Evolutionary conservation across 345 rosid genomes (phyloP).

Genomic region (Corymbia maculata): DNA sequence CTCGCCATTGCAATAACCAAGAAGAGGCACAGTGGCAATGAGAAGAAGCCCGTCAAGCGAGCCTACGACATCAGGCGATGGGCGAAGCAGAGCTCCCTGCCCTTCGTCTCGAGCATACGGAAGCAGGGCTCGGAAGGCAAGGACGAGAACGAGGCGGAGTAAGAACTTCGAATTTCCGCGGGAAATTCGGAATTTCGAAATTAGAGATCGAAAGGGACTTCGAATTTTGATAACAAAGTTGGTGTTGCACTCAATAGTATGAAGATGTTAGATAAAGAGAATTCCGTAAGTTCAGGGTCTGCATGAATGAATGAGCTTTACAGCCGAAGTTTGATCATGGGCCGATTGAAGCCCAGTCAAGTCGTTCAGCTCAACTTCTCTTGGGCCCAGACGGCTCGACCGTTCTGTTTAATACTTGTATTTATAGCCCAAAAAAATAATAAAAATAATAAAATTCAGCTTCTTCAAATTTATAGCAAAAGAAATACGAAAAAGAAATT

Average conservation of each 20-base stretch:
- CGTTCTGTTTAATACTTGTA: neutral
- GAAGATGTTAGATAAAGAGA: neutral
- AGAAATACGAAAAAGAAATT: neutral
- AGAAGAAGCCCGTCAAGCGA: conserved; percentile 53
- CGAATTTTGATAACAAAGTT: neutral
- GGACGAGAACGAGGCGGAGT: neutral
- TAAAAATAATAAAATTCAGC: too few relatives aligned
- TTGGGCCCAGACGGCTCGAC: neutral
- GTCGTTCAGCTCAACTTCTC: neutral
- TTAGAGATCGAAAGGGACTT: neutral
- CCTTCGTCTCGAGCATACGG: neutral
- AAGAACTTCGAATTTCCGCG: neutral
- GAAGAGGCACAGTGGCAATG: conserved; percentile 37
- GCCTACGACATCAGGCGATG: conserved; percentile 58
- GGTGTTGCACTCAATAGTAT: neutral
- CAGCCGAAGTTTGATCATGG: neutral
- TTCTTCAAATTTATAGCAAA: neutral
- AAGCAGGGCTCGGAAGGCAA: neutral
- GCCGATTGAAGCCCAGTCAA: neutral
- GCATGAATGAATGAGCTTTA: neutral
- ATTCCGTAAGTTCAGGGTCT: neutral
- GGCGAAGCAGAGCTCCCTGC: conserved; percentile 43
- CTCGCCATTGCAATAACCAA: conserved; percentile 85
- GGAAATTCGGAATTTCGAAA: neutral
- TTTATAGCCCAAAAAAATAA: neutral